These are phyloP conservation scores for Annulohypoxylon moriforme DNA, from an alignment of 495 filamentous ascomycete species.

Conservation along the genomic window DNA sequence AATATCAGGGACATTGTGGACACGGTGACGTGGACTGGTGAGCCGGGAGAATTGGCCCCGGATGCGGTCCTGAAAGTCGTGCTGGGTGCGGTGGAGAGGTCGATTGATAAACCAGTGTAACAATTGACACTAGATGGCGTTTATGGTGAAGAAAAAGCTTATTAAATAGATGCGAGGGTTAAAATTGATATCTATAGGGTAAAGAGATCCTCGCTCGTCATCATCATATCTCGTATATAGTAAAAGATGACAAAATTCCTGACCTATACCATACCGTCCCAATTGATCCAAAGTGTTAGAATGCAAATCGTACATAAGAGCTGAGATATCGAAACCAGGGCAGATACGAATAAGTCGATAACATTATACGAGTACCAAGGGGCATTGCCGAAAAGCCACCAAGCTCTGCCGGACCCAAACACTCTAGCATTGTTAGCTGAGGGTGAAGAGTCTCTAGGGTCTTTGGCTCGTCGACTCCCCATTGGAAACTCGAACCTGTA, in stretches of 20 bases:
- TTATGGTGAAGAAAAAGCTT: neutral
- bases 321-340: constrained; percentile 37
- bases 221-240: constrained; percentile 1
- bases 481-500: constrained; percentile 35
- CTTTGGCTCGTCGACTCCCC: constrained; percentile 41
- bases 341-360: constrained; percentile 32
- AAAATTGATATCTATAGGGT: neutral
- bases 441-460: constrained; percentile 35
- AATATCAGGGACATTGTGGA: constrained; percentile 83
- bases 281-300: constrained; percentile 4
- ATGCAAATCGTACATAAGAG: constrained; percentile 31
- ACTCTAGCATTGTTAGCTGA: constrained; percentile 34
- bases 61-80: constrained; percentile 79
- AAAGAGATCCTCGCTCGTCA: neutral
- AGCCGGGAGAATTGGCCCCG: constrained; percentile 46
- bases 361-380: constrained; percentile 18
- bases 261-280: neutral
- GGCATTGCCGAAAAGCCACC: constrained; percentile 24
- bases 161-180: neutral
- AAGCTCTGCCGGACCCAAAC: constrained; percentile 29
- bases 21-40: constrained; percentile 74
- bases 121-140: neutral
- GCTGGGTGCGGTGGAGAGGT: constrained; percentile 66
- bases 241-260: neutral
- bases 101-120: constrained; percentile 31